A percentile compares a stretch with the other conserved stretches of the same genome.
phyloP scores from a whole-genome alignment of 2,329 filamentous ascomycete genomes.

The Paecilomyces fulvus region DNA sequence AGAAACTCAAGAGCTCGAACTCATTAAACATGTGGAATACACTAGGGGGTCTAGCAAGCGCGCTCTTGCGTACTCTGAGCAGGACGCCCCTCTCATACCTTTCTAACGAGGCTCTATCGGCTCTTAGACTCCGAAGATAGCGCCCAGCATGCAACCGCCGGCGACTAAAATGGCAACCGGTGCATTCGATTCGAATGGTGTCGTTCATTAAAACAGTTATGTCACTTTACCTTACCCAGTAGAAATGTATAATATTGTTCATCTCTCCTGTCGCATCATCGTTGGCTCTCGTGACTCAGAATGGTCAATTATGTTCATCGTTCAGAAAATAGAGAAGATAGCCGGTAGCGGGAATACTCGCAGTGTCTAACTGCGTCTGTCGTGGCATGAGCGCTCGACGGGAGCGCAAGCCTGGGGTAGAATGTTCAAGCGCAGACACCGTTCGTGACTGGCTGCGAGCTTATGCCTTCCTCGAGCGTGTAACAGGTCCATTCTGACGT shows the following conservation, averaged over 20 bases:
- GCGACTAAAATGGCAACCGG: neutral
- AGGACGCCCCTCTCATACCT: neutral
- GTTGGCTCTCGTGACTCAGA: neutral
- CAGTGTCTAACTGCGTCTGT: neutral
- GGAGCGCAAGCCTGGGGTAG: neutral
- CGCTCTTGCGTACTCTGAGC: neutral
- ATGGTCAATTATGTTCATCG: neutral
- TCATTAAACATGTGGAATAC: neutral
- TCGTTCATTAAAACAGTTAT: neutral
- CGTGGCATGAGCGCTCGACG: neutral
- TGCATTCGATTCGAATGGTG: neutral
- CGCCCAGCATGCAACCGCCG: neutral
- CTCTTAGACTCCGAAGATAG: neutral
- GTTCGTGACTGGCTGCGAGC: neutral
- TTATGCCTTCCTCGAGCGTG: constrained; percentile 42
- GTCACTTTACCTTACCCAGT: neutral
- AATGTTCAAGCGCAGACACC: neutral
- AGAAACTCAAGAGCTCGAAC: neutral
- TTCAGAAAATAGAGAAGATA: neutral
- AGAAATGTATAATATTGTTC: neutral
- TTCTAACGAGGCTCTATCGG: neutral
- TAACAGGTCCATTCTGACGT: constrained; percentile 36
- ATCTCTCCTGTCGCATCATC: neutral
- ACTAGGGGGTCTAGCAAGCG: neutral
- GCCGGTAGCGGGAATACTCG: neutral